Conservation (phyloP, 176 grass and related monocot species). For the Puccinellia tenuiflora region DNA sequence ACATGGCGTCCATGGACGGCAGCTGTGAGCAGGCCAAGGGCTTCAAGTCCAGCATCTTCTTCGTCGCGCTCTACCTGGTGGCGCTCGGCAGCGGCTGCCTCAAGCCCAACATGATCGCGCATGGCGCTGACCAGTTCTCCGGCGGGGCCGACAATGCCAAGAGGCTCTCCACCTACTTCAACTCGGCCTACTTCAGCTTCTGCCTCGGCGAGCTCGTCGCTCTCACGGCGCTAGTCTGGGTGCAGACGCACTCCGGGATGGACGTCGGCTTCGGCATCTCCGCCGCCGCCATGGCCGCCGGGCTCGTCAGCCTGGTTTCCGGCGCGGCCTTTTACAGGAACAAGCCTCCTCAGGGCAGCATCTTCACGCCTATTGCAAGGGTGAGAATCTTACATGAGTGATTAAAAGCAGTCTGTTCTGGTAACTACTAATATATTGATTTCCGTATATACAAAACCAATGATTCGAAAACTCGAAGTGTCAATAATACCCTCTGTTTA, state of each 20-base stretch:
- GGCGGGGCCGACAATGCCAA: slow-evolving; percentile 28
- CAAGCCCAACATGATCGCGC: slow-evolving; percentile 99
- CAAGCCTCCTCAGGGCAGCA: slow-evolving; percentile 83
- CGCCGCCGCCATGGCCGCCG: slow-evolving; percentile 67
- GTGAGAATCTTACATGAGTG: slow-evolving; percentile 20
- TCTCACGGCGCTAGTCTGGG: slow-evolving; percentile 84
- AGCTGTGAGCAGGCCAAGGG: slow-evolving; percentile 63
- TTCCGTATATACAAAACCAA: too few relatives aligned
- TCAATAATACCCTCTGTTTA: too few relatives aligned
- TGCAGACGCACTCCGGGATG: slow-evolving; percentile 91
- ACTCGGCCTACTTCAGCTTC: slow-evolving; percentile 97
- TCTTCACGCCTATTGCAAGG: slow-evolving; percentile 74
- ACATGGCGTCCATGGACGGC: slow-evolving; percentile 51
- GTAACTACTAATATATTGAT: not conserved
- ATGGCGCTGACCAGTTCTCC: slow-evolving; percentile 81
- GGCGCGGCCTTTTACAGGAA: slow-evolving; percentile 71
- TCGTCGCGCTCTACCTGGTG: slow-evolving; percentile 80
- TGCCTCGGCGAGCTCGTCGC: slow-evolving; percentile 83
- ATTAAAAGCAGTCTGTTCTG: not conserved
- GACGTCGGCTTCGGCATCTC: slow-evolving; percentile 84
- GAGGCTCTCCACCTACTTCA: slow-evolving; percentile 96
- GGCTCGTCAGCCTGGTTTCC: slow-evolving; percentile 56
- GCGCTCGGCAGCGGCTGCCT: slow-evolving; percentile 92
- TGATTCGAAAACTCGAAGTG: too few relatives aligned
- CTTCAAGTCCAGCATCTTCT: slow-evolving; percentile 67